phyloP scores from a whole-genome alignment of 1,139 yeast species.

The Kodamaea arcana region DNA sequence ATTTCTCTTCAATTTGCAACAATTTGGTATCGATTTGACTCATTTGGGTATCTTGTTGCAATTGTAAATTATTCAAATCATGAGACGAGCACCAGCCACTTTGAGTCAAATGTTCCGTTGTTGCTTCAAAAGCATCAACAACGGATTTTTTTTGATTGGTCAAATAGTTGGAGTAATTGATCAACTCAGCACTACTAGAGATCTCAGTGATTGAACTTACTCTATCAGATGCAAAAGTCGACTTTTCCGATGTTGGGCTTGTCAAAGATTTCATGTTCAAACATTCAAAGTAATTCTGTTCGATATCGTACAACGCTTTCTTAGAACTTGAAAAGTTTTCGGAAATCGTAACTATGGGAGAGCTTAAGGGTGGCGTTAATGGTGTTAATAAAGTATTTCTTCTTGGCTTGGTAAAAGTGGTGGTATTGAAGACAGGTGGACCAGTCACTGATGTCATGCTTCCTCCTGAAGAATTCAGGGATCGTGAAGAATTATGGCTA shows the following conservation, averaged over 20 bases:
- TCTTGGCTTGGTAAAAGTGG: not conserved
- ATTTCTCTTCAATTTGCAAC: conserved; percentile 27
- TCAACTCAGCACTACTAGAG: conserved; percentile 27
- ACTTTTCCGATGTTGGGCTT: conserved; percentile 4
- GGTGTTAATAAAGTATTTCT: conserved; percentile 16
- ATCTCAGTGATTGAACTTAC: conserved; percentile 24
- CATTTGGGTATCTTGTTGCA: conserved; percentile 31
- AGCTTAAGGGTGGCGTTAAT: conserved; percentile 33
- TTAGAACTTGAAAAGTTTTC: conserved; percentile 31
- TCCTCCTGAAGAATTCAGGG: conserved; percentile 7
- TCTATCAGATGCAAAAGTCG: conserved; percentile 5
- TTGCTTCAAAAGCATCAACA: conserved; percentile 32
- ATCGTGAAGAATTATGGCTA: conserved; percentile 12
- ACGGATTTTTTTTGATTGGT: conserved; percentile 29
- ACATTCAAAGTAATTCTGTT: conserved; percentile 35
- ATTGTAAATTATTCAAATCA: conserved; percentile 39
- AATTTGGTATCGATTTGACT: conserved; percentile 33
- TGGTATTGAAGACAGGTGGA: conserved; percentile 3
- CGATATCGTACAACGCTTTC: conserved; percentile 29
- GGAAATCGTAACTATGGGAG: conserved; percentile 40
- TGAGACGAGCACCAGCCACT: conserved; percentile 47
- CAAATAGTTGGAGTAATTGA: conserved; percentile 30
- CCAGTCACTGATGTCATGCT: conserved; percentile 10
- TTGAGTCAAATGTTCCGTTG: conserved; percentile 30
- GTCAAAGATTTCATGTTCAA: conserved; percentile 10